Evolutionary conservation across 78 protist species (phyloP), one percentile per base, ranked within the genome.

Genomic region (Tieghemostelium lacteum): DNA sequence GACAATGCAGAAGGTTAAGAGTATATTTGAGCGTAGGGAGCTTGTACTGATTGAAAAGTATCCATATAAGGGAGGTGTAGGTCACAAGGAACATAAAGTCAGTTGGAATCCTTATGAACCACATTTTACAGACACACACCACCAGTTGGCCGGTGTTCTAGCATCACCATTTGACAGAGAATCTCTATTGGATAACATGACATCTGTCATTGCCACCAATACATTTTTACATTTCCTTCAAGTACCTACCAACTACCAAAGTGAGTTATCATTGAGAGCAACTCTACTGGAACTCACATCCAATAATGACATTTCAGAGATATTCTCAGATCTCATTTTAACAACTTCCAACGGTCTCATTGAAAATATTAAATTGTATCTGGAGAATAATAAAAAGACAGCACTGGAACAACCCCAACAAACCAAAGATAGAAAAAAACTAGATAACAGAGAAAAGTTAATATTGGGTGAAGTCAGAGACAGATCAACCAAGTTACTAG

Each of bases 131-230:
- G 74, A 58, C 17, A 54, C 28, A 50, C 17, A 61, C 31, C 55
- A 60, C 8, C 64, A 20, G 3, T 45, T 83, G 54, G 28, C 62
- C 3, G 91, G 91, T 57, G 78, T 83, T 10, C 0, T 83, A 22
- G 91, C 91, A 26, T 69, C 91, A 28, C 91, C 91, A 28, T 83
- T 69, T 26, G 72, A 83, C 49, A 2, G 20, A 8, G 57, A 69
- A 4, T 31, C 45, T 34, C n/a, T 58, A 26, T n/a, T 83, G 8
- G 91, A 83, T 33, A 31, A 42, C 22, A 58, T 78, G 17, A 16
- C 69, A 19, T 63, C 65, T 12, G 20, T 45, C 5, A 6, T 45
- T 45, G 52, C 52, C 10, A 45, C 10, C 52, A 45, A 45, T 45
- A 83, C 91, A 8, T 83, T 83, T 45, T 29, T 42, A 42, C 91